These are phyloP conservation scores for Phylloporus sp. DNA, from an alignment of 768 basidiomycete species.

Conservation along the genomic window DNA sequence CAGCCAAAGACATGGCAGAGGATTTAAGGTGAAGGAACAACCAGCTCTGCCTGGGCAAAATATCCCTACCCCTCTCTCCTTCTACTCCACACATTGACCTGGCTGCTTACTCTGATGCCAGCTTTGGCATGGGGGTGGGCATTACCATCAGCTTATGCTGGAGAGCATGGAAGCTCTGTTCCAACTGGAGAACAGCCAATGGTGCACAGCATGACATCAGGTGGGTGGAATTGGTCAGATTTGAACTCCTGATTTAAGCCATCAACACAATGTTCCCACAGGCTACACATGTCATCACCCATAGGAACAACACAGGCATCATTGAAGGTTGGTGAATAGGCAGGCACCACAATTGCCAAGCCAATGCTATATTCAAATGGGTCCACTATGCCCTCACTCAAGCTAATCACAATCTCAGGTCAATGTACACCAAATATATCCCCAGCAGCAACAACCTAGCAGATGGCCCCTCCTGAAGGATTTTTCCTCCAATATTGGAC, in stretches of 20 bases:
- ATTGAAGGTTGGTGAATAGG: constrained; percentile 2
- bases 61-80: not conserved
- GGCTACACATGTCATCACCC: not conserved
- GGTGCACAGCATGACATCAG: not conserved
- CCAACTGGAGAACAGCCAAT: not conserved
- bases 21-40: constrained; percentile 1
- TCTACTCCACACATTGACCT: not conserved
- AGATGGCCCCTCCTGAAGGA: not conserved
- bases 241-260: not conserved
- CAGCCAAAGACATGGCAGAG: accelerated
- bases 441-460: not conserved
- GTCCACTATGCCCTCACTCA: not conserved
- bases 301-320: not conserved
- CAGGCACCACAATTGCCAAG: not conserved
- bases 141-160: not conserved
- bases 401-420: not conserved
- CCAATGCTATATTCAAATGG: not conserved
- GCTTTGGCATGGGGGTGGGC: constrained; percentile 2
- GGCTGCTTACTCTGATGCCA: not conserved
- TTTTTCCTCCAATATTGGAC: not conserved
- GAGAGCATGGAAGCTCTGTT: not conserved
- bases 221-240: not conserved
- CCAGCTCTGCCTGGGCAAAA: too few relatives aligned
- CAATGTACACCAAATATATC: not conserved
- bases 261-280: not conserved